Evolutionary conservation across 1,139 yeast species (phyloP), one percentile per base, ranked within the genome.

Genomic region (Diutina ranongensis): DNA sequence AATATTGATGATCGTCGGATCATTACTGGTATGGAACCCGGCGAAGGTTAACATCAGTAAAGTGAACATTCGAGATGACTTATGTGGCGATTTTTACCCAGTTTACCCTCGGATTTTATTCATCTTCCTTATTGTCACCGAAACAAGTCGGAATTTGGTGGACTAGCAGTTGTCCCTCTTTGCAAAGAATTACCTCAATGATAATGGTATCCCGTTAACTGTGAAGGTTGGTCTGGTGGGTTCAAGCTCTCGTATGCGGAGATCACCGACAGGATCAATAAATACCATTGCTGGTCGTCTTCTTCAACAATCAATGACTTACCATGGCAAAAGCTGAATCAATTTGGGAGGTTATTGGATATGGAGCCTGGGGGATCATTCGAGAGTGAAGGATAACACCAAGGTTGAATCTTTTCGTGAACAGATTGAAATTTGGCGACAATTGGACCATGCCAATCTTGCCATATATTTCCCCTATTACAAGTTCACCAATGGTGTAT

Each of bases 341-440:
- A 38, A 57, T 83, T 36, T 95, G 95, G 0, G 79, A 78, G 52
- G 74, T 83, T n/a, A 80, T 88, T 51, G 96, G 96, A 1, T 78
- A 76, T 57, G 97, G 97, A 9, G 95, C 96, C 0, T 88, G 94
- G 83, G 94, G 95, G 3, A 76, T 83, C 33, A 83, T 89, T n/a
- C 67, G 95, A 49, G 94, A 84, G 58, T 86, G 94, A 50, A 57
- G 55, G 27, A 28, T 13, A 41, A 41, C 19, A 15, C 38, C 3
- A 60, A 59, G 45, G 70, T 68, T 44, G 61, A 61, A 31, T 78
- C 82, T 25, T 84, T 86, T 57, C 73, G 73, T 47, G 76, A 78
- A 48, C 97, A 89, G 56, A 79, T 85, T 3, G 57, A 69, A 2
- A 75, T 87, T 12, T 89, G 97, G 97, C 72, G 74, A 46, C 67